Percentiles rank a stretch among this genome's conserved stretches.
Conservation (phyloP, 2,329 filamentous ascomycete species). For the Ceratocystis ficicola region DNA sequence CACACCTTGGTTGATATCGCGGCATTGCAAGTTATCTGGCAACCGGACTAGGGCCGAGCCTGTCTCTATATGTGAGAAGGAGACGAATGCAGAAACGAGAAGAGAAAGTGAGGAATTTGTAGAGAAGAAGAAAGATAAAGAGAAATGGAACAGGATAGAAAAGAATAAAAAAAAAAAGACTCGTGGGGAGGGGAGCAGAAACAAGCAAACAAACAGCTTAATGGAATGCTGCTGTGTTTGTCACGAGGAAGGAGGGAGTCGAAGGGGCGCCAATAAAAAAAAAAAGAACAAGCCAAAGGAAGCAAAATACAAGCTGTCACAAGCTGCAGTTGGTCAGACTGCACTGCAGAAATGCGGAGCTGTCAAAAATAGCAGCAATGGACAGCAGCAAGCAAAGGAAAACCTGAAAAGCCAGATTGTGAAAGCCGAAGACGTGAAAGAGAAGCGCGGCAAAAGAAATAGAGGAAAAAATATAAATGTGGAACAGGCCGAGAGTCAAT, state of each 20-base stretch:
- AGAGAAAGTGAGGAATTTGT: neutral
- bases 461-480: neutral
- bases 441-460: neutral
- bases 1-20: slow-evolving; percentile 24
- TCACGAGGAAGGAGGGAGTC: neutral
- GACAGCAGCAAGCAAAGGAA: neutral
- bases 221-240: no score
- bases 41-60: slow-evolving; percentile 1
- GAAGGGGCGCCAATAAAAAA: neutral
- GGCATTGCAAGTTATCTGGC: slow-evolving; percentile 16
- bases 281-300: neutral
- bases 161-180: neutral
- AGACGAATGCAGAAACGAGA: neutral
- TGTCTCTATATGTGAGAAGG: neutral
- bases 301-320: neutral
- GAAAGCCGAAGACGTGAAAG: neutral
- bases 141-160: no score
- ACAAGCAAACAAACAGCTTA: neutral
- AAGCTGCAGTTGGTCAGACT: neutral
- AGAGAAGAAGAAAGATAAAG: neutral
- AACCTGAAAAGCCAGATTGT: neutral
- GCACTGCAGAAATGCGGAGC: neutral
- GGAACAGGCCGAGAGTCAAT: neutral
- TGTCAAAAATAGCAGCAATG: slow-evolving; percentile 4
- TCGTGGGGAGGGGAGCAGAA: neutral